phyloP scores from a whole-genome alignment of 352 stramenopile species.

The Phytophthora sansomeana region DNA sequence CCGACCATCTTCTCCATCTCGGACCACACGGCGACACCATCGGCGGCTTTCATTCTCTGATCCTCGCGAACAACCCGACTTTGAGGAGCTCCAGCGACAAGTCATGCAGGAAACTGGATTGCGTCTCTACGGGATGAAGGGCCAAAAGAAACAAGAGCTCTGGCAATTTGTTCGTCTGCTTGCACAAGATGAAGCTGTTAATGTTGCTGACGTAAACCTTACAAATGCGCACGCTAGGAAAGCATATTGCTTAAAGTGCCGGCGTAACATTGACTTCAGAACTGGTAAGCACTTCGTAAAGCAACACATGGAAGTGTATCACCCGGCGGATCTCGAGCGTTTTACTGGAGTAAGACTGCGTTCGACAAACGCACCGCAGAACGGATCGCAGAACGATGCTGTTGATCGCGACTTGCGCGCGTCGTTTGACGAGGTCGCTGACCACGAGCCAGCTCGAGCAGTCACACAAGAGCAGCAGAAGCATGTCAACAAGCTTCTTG shows the following conservation, averaged over 20 bases:
- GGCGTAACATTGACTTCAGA: background rate
- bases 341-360: background rate
- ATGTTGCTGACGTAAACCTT: background rate
- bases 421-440: background rate
- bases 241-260: background rate
- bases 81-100: background rate
- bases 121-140: background rate
- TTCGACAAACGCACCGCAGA: too few species aligned
- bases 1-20: background rate
- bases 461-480: background rate
- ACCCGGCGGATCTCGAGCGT: background rate
- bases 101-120: background rate
- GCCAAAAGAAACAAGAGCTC: background rate
- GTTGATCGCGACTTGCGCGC: background rate
- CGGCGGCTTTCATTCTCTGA: background rate
- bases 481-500: background rate
- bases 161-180: background rate
- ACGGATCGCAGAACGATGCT: background rate
- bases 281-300: background rate
- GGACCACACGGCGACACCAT: background rate
- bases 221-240: background rate
- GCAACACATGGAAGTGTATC: background rate
- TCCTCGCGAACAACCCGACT: background rate
- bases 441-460: background rate
- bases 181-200: background rate